Conservation (phyloP, 805 yeast species). For the Metschnikowia amazonensis region DNA sequence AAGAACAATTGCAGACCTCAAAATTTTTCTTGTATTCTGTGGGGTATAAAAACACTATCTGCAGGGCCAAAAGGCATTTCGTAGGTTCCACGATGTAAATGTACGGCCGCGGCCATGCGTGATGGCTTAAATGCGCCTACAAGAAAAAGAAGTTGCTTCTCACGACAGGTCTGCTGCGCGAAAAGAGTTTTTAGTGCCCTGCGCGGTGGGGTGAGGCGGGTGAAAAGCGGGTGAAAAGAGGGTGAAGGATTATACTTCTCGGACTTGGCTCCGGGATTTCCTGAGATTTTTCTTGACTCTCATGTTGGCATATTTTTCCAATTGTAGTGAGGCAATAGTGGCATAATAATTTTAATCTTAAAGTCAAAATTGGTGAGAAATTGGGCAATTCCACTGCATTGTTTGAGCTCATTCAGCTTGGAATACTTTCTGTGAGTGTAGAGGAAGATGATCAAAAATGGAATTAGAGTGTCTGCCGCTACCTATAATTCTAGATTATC, state of each 20-base stretch:
- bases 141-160: neutral
- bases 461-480: neutral
- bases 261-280: neutral
- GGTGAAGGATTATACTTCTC: neutral
- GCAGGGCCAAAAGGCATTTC: constrained; percentile 2
- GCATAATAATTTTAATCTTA: too few relatives aligned
- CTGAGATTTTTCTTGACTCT: neutral
- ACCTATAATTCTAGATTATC: neutral
- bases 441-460: neutral
- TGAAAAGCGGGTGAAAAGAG: neutral
- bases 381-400: neutral
- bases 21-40: constrained; percentile 3
- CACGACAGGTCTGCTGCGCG: neutral
- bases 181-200: neutral
- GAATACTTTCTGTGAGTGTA: neutral
- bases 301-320: neutral
- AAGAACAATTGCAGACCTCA: constrained; percentile 1
- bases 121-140: neutral
- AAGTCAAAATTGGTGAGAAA: too few relatives aligned
- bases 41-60: constrained; percentile 3
- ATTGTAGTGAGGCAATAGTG: neutral
- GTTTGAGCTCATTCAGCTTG: neutral
- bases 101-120: constrained; percentile 2
- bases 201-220: constrained; percentile 1
- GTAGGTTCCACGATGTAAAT: neutral